Percentiles rank a stretch among this genome's conserved stretches.
These are phyloP conservation scores for Chlorencoelia australis DNA, from an alignment of 2,329 filamentous ascomycete genomes.

Conservation along the genomic window DNA sequence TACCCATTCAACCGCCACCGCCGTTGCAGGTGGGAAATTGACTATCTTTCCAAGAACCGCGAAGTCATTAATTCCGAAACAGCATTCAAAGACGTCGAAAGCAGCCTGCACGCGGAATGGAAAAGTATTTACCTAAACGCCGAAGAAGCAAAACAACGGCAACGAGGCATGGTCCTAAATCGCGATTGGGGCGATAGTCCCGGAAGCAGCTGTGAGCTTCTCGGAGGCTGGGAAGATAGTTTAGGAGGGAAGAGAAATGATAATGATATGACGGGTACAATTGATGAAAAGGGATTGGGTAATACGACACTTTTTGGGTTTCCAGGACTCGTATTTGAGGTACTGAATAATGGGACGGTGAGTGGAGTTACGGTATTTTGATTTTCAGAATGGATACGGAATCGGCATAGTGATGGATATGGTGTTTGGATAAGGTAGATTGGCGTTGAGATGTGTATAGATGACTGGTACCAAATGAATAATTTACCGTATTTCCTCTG, in stretches of 20 bases:
- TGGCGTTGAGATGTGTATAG: too few relatives aligned
- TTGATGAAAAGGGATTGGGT: conserved; percentile 47
- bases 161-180: conserved; percentile 79
- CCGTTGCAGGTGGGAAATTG: conserved; percentile 76
- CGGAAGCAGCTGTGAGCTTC: conserved; percentile 71
- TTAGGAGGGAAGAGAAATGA: conserved; percentile 32
- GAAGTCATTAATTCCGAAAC: conserved; percentile 48
- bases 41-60: conserved; percentile 37
- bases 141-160: conserved; percentile 40
- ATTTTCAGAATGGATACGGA: too few relatives aligned
- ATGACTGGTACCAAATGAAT: too few relatives aligned
- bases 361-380: conserved; percentile 84
- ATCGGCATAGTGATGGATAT: too few relatives aligned
- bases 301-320: conserved; percentile 88
- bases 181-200: conserved; percentile 87
- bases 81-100: conserved; percentile 62
- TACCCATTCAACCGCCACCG: conserved; percentile 95
- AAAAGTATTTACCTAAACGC: conserved; percentile 50
- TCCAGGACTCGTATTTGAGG: conserved; percentile 89
- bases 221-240: conserved; percentile 79
- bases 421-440: too few relatives aligned
- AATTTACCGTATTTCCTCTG: too few relatives aligned
- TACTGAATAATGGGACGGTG: conserved; percentile 83
- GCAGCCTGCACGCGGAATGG: conserved; percentile 59
- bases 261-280: conserved; percentile 34